phyloP scores from a whole-genome alignment of 2,329 filamentous ascomycete species.

The Fusarium sambucinum region DNA sequence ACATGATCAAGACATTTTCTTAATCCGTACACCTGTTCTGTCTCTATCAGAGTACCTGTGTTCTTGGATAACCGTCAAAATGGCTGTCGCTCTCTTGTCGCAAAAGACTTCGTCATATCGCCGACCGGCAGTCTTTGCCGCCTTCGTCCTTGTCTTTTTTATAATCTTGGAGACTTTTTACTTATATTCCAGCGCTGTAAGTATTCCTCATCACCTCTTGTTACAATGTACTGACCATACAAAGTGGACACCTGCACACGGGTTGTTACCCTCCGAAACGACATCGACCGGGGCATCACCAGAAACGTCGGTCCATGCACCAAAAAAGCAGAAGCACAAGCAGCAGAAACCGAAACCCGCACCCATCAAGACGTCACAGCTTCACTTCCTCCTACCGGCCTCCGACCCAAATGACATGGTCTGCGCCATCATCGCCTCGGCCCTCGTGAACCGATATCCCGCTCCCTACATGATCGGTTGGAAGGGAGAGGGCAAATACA shows the following conservation, averaged over 20 bases:
- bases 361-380: conserved; percentile 46
- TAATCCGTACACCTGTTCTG: conserved; percentile 4
- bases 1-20: conserved; percentile 5
- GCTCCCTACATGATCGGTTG: conserved; percentile 56
- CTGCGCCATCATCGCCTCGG: conserved; percentile 56
- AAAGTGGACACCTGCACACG: conserved; percentile 30
- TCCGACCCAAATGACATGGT: conserved; percentile 53
- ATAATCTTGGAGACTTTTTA: conserved; percentile 31
- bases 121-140: conserved; percentile 13
- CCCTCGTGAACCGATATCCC: conserved; percentile 54
- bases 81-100: conserved; percentile 22
- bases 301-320: conserved; percentile 1
- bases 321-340: conserved; percentile 7
- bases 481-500: conserved; percentile 50
- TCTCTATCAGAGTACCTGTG: background rate
- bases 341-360: background rate
- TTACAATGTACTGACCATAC: background rate
- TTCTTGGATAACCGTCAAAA: background rate
- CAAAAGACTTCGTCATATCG: conserved; percentile 19
- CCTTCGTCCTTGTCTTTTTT: conserved; percentile 18
- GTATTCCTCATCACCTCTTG: background rate
- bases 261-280: conserved; percentile 13
- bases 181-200: conserved; percentile 19
- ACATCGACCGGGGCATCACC: conserved; percentile 22
- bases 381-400: conserved; percentile 57